Percentiles rank a stretch among this genome's conserved stretches.
Evolutionary conservation across 2,329 filamentous ascomycete genomes (phyloP).

Genomic region (Blastomyces percursus): DNA sequence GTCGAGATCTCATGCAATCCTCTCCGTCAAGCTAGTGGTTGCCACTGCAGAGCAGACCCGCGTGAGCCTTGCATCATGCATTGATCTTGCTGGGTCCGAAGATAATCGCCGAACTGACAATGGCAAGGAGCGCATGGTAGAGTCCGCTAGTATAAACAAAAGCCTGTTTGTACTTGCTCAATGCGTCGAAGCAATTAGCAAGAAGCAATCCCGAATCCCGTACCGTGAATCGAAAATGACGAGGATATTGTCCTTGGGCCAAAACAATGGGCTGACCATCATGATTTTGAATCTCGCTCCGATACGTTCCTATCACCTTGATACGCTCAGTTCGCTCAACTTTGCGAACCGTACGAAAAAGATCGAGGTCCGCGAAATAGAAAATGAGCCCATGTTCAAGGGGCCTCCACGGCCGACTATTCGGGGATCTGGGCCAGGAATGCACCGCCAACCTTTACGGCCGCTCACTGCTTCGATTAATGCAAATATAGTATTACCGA

Average conservation of each 20-base stretch:
- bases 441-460: slow-evolving; percentile 63
- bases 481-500: slow-evolving; percentile 50
- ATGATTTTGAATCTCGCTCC: slow-evolving; percentile 96
- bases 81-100: slow-evolving; percentile 90
- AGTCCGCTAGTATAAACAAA: slow-evolving; percentile 96
- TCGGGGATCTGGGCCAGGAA: slow-evolving; percentile 28
- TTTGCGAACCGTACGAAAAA: slow-evolving; percentile 93
- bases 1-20: slow-evolving; percentile 77
- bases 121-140: slow-evolving; percentile 80
- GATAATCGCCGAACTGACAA: slow-evolving; percentile 93
- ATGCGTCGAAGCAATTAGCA: slow-evolving; percentile 88
- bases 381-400: slow-evolving; percentile 87
- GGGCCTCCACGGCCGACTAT: slow-evolving; percentile 50
- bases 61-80: slow-evolving; percentile 80
- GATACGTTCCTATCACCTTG: slow-evolving; percentile 81
- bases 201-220: slow-evolving; percentile 63
- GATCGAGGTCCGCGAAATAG: slow-evolving; percentile 88
- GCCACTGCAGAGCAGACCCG: slow-evolving; percentile 55
- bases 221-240: slow-evolving; percentile 98
- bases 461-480: slow-evolving; percentile 68
- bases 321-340: slow-evolving; percentile 86
- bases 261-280: slow-evolving; percentile 88
- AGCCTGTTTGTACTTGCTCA: slow-evolving; percentile 88
- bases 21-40: slow-evolving; percentile 80
- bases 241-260: slow-evolving; percentile 76